Conservation (phyloP, 2,329 filamentous ascomycete species). For the Pseudogymnoascus verrucosus region DNA sequence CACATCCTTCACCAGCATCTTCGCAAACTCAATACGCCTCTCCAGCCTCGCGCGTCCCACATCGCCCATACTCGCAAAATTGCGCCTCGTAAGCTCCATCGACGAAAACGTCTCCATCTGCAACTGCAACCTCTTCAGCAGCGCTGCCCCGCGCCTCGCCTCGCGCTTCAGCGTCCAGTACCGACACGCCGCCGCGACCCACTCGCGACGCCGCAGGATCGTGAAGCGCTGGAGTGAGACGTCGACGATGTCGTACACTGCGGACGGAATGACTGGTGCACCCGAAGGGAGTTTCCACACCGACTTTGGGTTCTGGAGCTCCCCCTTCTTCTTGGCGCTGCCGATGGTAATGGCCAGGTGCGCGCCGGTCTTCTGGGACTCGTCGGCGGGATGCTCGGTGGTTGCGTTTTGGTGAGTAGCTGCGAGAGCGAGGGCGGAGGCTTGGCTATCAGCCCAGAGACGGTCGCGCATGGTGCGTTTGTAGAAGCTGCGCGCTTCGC, state of each 20-base stretch:
- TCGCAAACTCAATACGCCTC: constrained; percentile 81
- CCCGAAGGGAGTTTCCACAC: constrained; percentile 92
- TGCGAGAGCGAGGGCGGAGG: constrained; percentile 72
- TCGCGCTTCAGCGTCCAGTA: constrained; percentile 98
- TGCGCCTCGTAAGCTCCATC: constrained; percentile 91
- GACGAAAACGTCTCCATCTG: constrained; percentile 96
- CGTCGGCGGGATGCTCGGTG: constrained; percentile 66
- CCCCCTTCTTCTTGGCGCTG: constrained; percentile 62
- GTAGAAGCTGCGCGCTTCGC: constrained; percentile 82
- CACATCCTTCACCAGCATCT: constrained; percentile 67
- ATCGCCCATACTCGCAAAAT: constrained; percentile 92
- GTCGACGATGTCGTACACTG: constrained; percentile 80
- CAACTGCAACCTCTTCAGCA: constrained; percentile 86
- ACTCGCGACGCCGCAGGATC: constrained; percentile 81
- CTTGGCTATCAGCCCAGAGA: constrained; percentile 87
- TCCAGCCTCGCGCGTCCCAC: constrained; percentile 69
- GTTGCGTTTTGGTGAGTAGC: constrained; percentile 57
- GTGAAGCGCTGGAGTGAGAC: constrained; percentile 74
- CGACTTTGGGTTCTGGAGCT: constrained; percentile 55
- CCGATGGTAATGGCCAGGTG: constrained; percentile 69
- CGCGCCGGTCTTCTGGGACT: constrained; percentile 74
- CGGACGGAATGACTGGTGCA: constrained; percentile 85
- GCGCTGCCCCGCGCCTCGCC: constrained; percentile 78
- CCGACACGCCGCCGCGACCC: constrained; percentile 83
- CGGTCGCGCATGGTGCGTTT: constrained; percentile 80